Percentiles rank a stretch among this genome's conserved stretches.
These are phyloP conservation scores for Crithidia thermophila DNA, from an alignment of 208 protist genomes.

Conservation along the genomic window DNA sequence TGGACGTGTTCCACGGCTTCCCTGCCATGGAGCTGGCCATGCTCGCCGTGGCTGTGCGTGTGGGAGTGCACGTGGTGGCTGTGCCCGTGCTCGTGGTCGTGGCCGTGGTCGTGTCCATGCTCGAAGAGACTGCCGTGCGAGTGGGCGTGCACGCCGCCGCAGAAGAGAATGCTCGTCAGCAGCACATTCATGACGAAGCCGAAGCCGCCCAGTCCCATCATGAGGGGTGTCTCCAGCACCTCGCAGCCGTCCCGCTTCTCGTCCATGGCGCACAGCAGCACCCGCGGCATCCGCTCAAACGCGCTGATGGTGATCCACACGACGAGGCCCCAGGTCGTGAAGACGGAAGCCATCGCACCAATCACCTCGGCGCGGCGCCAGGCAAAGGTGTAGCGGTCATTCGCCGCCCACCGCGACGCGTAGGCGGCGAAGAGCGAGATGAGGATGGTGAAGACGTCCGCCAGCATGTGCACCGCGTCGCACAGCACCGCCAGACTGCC, in stretches of 20 bases:
- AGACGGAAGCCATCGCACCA: constrained; percentile 21
- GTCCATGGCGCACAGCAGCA: constrained; percentile 13
- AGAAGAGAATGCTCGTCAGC: constrained; percentile 24
- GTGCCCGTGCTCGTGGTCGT: not conserved
- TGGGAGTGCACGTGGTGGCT: not conserved
- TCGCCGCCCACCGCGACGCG: constrained; percentile 6
- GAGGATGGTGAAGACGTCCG: constrained; percentile 20
- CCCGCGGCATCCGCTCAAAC: constrained; percentile 16
- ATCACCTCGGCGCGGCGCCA: constrained; percentile 26
- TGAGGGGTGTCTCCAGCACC: constrained; percentile 23
- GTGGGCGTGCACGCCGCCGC: constrained; percentile 21
- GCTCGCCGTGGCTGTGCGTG: constrained; percentile 8
- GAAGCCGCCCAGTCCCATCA: constrained; percentile 26
- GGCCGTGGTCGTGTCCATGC: constrained; percentile 13
- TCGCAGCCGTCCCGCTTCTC: not conserved
- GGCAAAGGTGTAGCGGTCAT: constrained; percentile 21
- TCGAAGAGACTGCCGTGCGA: constrained; percentile 17
- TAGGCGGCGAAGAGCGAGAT: constrained; percentile 28
- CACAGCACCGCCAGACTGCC: constrained; percentile 23
- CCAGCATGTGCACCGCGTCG: constrained; percentile 23
- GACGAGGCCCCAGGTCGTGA: constrained; percentile 20
- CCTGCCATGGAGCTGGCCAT: too few relatives aligned
- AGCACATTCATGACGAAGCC: constrained; percentile 29
- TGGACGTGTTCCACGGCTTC: not conserved
- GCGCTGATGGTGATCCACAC: constrained; percentile 28